These are phyloP conservation scores for Aphanomyces cochlioides DNA, from an alignment of 352 stramenopile species.

Conservation along the genomic window DNA sequence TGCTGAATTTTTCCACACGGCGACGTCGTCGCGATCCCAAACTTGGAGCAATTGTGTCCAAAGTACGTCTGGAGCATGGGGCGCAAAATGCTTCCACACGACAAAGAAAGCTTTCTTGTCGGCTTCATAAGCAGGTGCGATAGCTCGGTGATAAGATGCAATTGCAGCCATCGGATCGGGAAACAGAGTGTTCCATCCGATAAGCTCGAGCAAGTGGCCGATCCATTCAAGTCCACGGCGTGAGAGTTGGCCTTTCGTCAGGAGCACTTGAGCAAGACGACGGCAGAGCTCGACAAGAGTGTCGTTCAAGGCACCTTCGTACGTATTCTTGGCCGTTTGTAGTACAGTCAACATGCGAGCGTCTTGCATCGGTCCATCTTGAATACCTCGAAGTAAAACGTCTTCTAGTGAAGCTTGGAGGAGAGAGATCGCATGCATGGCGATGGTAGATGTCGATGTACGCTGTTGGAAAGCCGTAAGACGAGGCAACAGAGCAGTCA, in stretches of 20 bases:
- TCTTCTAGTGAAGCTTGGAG: not conserved
- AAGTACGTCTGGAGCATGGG: not conserved
- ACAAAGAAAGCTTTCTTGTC: not conserved
- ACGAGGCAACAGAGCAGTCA: not conserved
- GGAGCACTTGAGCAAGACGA: not conserved
- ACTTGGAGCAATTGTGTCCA: constrained; percentile 11
- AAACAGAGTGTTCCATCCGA: not conserved
- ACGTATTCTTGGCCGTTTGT: not conserved
- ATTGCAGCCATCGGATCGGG: not conserved
- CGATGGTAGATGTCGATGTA: not conserved
- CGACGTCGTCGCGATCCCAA: constrained; percentile 39
- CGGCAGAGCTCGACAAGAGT: not conserved
- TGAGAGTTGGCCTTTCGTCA: not conserved
- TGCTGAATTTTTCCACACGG: constrained; percentile 59
- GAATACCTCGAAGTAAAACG: not conserved
- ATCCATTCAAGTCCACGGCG: not conserved
- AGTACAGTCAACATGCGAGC: not conserved
- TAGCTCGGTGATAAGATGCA: not conserved
- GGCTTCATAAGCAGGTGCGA: not conserved
- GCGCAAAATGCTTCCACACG: constrained; percentile 7
- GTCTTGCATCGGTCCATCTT: not conserved
- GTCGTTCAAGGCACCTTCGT: not conserved
- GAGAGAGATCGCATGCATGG: not conserved
- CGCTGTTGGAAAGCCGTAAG: not conserved
- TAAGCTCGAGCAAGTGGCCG: constrained; percentile 2